These are phyloP conservation scores for Pestalotiopsis sp. DNA, from an alignment of 2,329 filamentous ascomycete genomes.

Conservation along the genomic window DNA sequence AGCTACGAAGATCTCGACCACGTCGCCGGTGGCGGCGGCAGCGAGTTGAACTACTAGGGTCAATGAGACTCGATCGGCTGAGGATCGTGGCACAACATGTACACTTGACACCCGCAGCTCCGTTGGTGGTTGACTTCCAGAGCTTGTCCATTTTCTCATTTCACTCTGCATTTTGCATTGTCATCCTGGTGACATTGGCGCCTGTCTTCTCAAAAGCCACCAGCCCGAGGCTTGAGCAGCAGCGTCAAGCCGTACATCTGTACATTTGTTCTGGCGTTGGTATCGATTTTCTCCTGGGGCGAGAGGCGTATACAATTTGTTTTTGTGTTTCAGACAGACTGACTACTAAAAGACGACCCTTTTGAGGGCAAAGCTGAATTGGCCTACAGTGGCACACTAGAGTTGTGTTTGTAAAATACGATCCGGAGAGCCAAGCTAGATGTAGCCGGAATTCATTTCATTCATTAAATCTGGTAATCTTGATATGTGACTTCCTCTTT, in stretches of 20 bases:
- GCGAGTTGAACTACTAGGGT: slow-evolving; percentile 83
- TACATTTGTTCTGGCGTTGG: neutral
- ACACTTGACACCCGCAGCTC: neutral
- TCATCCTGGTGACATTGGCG: neutral
- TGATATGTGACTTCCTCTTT: neutral
- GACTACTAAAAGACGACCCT: neutral
- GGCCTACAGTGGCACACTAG: neutral
- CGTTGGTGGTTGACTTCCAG: neutral
- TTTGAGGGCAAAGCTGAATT: neutral
- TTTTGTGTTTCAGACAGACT: neutral
- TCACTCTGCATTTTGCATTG: slow-evolving; percentile 1
- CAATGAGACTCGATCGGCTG: neutral
- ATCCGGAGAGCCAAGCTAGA: neutral
- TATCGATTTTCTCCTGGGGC: neutral
- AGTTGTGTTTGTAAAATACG: neutral
- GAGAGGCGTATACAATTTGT: neutral
- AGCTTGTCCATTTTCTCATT: slow-evolving; percentile 1
- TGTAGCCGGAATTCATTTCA: neutral
- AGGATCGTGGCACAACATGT: neutral
- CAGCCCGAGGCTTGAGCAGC: neutral
- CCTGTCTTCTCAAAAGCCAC: neutral
- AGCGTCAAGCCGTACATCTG: neutral
- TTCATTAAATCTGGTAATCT: neutral
- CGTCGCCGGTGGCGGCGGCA: slow-evolving; percentile 69
- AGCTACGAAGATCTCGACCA: slow-evolving; percentile 98